Evolutionary conservation across 2,329 filamentous ascomycete species (phyloP), one percentile per base, ranked within the genome.

Genomic region (Ophiostoma sp.): DNA sequence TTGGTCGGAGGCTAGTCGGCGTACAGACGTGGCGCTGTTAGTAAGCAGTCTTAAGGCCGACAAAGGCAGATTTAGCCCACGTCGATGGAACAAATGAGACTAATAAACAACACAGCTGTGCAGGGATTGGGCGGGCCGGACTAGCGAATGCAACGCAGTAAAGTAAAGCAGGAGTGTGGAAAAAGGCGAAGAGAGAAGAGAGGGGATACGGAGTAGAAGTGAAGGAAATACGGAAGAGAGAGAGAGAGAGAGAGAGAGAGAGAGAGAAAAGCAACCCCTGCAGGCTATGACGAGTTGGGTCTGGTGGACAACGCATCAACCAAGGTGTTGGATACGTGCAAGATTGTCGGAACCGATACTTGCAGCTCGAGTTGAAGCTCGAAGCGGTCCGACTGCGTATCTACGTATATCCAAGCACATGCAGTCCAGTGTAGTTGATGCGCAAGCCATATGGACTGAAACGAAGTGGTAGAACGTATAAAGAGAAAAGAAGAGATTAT

Each of bases 211-310:
- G 2, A 1, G 27, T 41, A 63, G 58, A 41, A 27, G 27, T 27
- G 27, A 9, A 7, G 14, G 14, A 18, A 42, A 9, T n/a, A 44
- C 16, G 38, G 2, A 1, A 9, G n/a, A 63, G 58, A 41, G 38
- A 38, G 49, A 6, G 18, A 38, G 41, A 38, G 58, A 36, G 55
- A 40, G 18, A 5, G 5, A 16, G 45, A 47, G 14, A 16, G n/a
- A n/a, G 5, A 6, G 45, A 47, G 45, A 55, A 18, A 55, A 55
- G 47, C n/a, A 62, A 42, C 58, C 67, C 67, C 49, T 60, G 66
- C 27, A 8, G 58, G 14, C 66, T 66, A 70, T 70, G 69, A 70
- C 69, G 69, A 68, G 68, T 68, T 68, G 47, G 66, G 64, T 12
- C 47, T 66, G 40, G 68, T 47, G 38, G n/a, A n/a, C 47, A 40